Evolutionary conservation across 768 basidiomycete species (phyloP).

Genomic region (Xerocomellus chrysenteron): DNA sequence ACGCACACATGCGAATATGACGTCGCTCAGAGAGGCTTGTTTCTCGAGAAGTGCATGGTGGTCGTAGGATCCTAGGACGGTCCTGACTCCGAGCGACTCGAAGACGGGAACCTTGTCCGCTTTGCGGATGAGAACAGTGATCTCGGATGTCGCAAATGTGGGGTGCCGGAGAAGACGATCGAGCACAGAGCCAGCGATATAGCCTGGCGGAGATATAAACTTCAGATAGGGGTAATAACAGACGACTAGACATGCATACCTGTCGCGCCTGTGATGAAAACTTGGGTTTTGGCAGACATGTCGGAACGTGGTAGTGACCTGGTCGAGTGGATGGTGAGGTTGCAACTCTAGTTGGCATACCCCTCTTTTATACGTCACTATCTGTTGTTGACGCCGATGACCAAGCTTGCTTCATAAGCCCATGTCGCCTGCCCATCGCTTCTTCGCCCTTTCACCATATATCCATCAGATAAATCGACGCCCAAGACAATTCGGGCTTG

Average conservation of each 20-base stretch:
- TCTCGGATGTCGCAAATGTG: constrained; percentile 20
- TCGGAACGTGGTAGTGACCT: neutral
- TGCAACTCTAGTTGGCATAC: neutral
- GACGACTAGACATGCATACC: constrained; percentile 11
- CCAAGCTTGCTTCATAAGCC: constrained; percentile 10
- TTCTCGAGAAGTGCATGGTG: constrained; percentile 44
- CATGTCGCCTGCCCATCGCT: neutral
- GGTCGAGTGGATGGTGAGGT: neutral
- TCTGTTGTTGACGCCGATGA: neutral
- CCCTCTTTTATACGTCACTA: constrained; percentile 4
- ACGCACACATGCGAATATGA: constrained; percentile 43
- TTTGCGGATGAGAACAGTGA: constrained; percentile 33
- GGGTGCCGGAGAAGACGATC: constrained; percentile 29
- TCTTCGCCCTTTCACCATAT: too few species aligned
- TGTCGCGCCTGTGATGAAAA: constrained; percentile 23
- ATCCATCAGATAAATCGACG: neutral
- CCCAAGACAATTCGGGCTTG: neutral
- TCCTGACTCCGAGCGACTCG: constrained; percentile 25
- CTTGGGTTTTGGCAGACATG: constrained; percentile 22
- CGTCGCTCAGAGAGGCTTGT: constrained; percentile 44
- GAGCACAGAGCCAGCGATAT: constrained; percentile 35
- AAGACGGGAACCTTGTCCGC: constrained; percentile 23
- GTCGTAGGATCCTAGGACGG: constrained; percentile 43
- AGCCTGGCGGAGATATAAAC: constrained; percentile 19
- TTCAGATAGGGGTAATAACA: neutral